Conservation (phyloP, 2,329 filamentous ascomycete genomes). For the Aspergillus aculeatinus region DNA sequence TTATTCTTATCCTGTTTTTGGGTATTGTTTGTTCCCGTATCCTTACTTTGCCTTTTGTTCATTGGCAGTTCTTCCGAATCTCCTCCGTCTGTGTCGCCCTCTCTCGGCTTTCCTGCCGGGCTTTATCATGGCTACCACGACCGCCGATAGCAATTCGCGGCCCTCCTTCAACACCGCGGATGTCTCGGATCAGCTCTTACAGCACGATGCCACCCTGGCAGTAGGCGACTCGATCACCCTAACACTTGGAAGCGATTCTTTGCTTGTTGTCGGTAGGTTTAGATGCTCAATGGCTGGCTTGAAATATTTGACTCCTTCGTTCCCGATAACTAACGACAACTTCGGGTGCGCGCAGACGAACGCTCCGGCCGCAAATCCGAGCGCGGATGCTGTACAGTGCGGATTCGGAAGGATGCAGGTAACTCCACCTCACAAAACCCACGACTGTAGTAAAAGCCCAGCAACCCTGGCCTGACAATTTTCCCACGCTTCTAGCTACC, state of each 20-base stretch:
- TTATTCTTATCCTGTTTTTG: background rate
- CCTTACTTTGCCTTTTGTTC: background rate
- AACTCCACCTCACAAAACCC: slow-evolving; percentile 19
- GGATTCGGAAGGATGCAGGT: slow-evolving; percentile 50
- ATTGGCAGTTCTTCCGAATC: slow-evolving; percentile 1
- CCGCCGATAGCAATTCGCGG: slow-evolving; percentile 17
- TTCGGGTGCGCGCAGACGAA: slow-evolving; percentile 47
- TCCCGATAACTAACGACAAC: slow-evolving; percentile 1
- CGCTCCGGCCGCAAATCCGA: slow-evolving; percentile 50
- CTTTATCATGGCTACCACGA: slow-evolving; percentile 22
- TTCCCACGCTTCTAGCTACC: slow-evolving; percentile 29
- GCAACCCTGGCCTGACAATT: slow-evolving; percentile 9
- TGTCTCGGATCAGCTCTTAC: slow-evolving; percentile 34
- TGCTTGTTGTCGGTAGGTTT: slow-evolving; percentile 57
- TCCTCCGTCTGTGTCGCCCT: background rate
- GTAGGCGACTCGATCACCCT: slow-evolving; percentile 61
- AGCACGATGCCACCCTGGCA: slow-evolving; percentile 48
- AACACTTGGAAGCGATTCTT: slow-evolving; percentile 59
- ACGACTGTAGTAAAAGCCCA: background rate
- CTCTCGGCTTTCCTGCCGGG: background rate
- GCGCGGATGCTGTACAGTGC: slow-evolving; percentile 55
- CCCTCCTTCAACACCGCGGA: slow-evolving; percentile 29
- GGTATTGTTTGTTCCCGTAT: background rate
- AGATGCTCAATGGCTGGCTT: slow-evolving; percentile 5
- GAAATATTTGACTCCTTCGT: background rate